A percentile compares a stretch with the other conserved stretches of the same genome.
Conservation (phyloP, 2,329 filamentous ascomycete genomes). For the Diaporthe vexans region DNA sequence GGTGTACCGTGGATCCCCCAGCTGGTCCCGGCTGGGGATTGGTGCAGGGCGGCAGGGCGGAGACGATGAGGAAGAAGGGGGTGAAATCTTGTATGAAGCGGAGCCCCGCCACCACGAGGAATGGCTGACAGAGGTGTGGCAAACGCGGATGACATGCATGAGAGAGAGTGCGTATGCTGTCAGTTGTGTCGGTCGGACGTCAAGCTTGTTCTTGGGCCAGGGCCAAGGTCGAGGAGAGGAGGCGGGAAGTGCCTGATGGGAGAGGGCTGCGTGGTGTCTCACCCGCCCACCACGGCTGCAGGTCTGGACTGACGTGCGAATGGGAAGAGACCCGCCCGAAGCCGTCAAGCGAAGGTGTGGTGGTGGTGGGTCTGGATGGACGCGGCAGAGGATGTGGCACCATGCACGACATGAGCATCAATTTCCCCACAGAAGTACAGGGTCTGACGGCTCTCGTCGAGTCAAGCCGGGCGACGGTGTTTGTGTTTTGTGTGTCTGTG, state of each 20-base stretch:
- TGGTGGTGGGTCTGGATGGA: background rate
- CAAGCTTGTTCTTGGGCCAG: conserved; percentile 1
- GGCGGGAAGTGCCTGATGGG: conserved; percentile 19
- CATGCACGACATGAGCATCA: conserved; percentile 23
- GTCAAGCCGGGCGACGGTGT: no score
- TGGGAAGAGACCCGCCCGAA: conserved; percentile 16
- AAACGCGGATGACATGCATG: conserved; percentile 9
- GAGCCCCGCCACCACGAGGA: conserved; percentile 8
- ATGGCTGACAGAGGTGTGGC: background rate
- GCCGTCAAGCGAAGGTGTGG: conserved; percentile 28
- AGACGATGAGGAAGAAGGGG: background rate
- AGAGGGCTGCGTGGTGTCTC: conserved; percentile 23
- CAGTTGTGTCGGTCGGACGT: background rate
- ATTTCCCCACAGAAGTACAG: background rate
- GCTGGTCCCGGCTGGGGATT: background rate
- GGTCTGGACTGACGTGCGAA: background rate
- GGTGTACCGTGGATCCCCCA: conserved; percentile 7
- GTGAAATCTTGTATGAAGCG: background rate
- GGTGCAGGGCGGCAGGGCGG: background rate
- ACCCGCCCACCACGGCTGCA: conserved; percentile 14
- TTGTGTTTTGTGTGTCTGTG: no score
- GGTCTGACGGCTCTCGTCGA: no score
- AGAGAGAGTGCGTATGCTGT: no score
- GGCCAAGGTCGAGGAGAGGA: background rate
- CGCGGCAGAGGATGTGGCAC: conserved; percentile 24